phyloP scores from a whole-genome alignment of 1,284 basidiomycete species.

The Fomitopsis palustris region DNA sequence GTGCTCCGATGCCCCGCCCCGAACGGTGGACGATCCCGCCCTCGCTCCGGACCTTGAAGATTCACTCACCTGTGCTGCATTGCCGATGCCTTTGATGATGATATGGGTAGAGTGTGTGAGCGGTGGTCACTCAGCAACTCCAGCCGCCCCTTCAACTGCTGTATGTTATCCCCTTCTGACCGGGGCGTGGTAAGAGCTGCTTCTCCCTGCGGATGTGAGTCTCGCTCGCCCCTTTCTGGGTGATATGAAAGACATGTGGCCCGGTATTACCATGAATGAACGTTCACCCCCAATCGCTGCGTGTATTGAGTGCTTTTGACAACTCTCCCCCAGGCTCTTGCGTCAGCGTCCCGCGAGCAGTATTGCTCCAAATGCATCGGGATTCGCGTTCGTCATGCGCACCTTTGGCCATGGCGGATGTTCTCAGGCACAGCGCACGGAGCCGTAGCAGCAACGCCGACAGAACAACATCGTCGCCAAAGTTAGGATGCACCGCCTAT shows the following conservation, averaged over 20 bases:
- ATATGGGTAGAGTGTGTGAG: not conserved
- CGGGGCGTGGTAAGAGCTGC: not conserved
- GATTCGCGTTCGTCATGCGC: not conserved
- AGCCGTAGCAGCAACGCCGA: not conserved
- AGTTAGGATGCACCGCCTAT: not conserved
- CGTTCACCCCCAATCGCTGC: not conserved
- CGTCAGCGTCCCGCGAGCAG: not conserved
- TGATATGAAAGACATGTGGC: not conserved
- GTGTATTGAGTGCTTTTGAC: not conserved
- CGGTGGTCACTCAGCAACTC: not conserved
- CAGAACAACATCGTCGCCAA: not conserved
- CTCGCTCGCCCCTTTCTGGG: not conserved
- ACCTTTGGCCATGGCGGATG: not conserved
- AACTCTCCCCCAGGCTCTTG: not conserved
- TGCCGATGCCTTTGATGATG: not conserved
- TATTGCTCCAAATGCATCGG: not conserved
- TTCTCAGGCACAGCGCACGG: not conserved
- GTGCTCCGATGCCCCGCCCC: not conserved
- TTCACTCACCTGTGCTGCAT: not conserved
- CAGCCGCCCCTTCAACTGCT: too few relatives aligned
- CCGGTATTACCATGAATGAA: not conserved
- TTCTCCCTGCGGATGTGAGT: not conserved
- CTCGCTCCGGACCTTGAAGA: not conserved
- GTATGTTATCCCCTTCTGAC: not conserved
- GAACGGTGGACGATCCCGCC: not conserved